Percentiles rank a stretch among this genome's conserved stretches.
phyloP scores from a whole-genome alignment of 441 rosid genomes.

The Populus trichocarpa region DNA sequence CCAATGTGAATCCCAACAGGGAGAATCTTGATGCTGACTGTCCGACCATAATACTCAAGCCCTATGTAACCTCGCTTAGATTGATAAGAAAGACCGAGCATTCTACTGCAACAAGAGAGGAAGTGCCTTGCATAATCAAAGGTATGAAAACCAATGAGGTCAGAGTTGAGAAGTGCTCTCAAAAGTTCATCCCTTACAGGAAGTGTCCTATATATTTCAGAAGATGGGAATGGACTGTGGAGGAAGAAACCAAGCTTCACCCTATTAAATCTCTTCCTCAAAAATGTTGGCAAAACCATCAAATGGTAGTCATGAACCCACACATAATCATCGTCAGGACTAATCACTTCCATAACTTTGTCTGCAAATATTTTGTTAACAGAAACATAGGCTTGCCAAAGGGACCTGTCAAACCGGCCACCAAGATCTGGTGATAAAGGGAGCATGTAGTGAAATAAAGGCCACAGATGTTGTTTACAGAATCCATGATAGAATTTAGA shows the following conservation, averaged over 20 bases:
- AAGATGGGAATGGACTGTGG: conserved; percentile 91
- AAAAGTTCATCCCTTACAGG: conserved; percentile 82
- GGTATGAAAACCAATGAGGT: conserved; percentile 86
- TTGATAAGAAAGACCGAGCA: conserved; percentile 88
- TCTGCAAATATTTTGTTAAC: conserved; percentile 90
- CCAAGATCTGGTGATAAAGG: conserved; percentile 92
- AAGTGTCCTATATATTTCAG: conserved; percentile 80
- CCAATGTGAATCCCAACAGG: conserved; percentile 94
- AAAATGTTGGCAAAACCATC: conserved; percentile 84
- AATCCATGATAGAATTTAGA: conserved; percentile 19
- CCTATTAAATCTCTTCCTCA: conserved; percentile 66
- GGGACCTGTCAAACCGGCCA: conserved; percentile 74
- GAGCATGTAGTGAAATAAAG: conserved; percentile 93
- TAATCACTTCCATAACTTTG: conserved; percentile 83
- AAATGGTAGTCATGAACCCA: conserved; percentile 96
- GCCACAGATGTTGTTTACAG: conserved; percentile 93
- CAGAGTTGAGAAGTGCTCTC: conserved; percentile 78
- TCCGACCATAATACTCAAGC: conserved; percentile 90
- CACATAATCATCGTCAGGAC: conserved; percentile 79
- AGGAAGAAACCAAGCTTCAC: conserved; percentile 91
- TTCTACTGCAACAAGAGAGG: conserved; percentile 92
- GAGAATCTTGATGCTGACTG: conserved; percentile 72
- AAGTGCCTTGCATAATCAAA: conserved; percentile 94
- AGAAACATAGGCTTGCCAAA: conserved; percentile 91
- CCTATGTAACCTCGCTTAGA: conserved; percentile 93